Percentiles rank a stretch among this genome's conserved stretches.
phyloP scores from a whole-genome alignment of 768 basidiomycete genomes.

The Vararia minispora region DNA sequence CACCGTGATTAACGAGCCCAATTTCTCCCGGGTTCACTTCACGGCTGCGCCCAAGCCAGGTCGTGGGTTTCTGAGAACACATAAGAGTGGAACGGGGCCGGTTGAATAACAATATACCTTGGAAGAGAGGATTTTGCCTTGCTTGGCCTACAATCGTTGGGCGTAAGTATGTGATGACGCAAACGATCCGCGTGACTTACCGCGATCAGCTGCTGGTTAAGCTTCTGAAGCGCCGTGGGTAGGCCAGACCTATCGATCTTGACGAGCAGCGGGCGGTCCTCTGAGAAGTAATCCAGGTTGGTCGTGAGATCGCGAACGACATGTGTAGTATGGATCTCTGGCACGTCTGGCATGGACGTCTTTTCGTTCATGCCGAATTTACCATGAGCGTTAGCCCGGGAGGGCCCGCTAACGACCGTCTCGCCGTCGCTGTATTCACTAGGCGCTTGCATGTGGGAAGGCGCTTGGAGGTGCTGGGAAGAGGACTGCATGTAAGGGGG shows the following conservation, averaged over 20 bases:
- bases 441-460: no score
- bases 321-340: no score
- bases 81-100: not conserved
- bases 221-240: conserved; percentile 55
- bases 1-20: conserved; percentile 76
- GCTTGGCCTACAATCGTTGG: conserved; percentile 33
- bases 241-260: conserved; percentile 57
- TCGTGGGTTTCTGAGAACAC: conserved; percentile 35
- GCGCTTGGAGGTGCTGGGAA: no score
- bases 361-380: no score
- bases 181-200: conserved; percentile 26
- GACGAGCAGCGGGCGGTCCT: conserved; percentile 62
- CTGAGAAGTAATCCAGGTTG: conserved; percentile 21
- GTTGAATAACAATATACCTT: conserved; percentile 30
- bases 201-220: conserved; percentile 48
- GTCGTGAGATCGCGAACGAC: conserved; percentile 5
- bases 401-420: no score
- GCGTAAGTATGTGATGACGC: not conserved
- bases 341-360: no score
- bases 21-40: conserved; percentile 64
- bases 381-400: no score
- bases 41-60: conserved; percentile 60
- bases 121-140: conserved; percentile 46
- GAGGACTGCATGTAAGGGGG: no score
- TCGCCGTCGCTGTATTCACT: no score